Evolutionary conservation across 31 red algal species (phyloP), one percentile per base, ranked within the genome.

Genomic region (Pterothamnion heteromorphum): DNA sequence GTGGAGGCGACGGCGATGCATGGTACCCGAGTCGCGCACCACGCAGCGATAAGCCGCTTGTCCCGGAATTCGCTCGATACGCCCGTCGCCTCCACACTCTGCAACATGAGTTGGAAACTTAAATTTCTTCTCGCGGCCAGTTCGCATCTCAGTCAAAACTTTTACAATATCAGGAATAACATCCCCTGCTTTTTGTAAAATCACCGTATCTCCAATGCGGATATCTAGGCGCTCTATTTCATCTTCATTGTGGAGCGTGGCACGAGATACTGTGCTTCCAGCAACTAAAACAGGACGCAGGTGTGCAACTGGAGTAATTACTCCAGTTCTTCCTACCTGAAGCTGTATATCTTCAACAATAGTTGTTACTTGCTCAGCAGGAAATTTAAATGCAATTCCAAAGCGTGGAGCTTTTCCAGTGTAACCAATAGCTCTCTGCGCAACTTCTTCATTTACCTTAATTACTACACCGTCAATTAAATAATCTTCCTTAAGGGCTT

Each of bases 261-360:
- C 96, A 20, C 94, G 92, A 1, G 94, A 92, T 18, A 98, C 36
- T 5, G 94, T 35, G 2, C 92, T 92, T 34, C 96, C 96, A 33
- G 88, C 93, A 76, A 98, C 72, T 4, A 44, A 34, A 2, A 95
- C 94, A 32, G 96, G 96, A 28, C 88, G 84, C 34, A 98, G 87
- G 43, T 92, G 36, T 20, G 96, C 96, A 27, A 98, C 96, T 64
- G 96, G 96, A 9, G 96, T 98, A 74, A 98, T 94, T 28, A 96
- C 87, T 22, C 96, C 96, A 4, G 44, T 92, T 9, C 96, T 91
- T 9, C 91, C 93, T 38, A 98, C 94, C 57, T 98, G 96, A 86
- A 96, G 89, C 0, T 58, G 81, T 21, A 98, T 89, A 57, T 93
- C 94, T 18, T 87, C 72, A 30, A 98, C 35, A 44, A 28, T 71